Percentiles rank a stretch among this genome's conserved stretches.
Conservation (phyloP, 202 grass and related monocot genomes). For the Dendrocalamus latiflorus region DNA sequence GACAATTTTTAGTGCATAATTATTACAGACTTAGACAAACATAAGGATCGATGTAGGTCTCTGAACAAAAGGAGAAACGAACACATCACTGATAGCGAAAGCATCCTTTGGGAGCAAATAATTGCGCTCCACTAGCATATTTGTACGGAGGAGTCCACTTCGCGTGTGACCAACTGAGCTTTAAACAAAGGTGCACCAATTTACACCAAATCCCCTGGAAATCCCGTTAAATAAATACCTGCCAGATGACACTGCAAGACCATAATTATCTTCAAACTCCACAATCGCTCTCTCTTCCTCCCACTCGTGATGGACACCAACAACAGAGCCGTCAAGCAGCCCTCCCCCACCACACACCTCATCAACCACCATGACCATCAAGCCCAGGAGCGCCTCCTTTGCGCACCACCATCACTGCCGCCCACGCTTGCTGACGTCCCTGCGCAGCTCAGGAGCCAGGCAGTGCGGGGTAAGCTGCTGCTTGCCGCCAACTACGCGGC, state of each 20-base stretch:
- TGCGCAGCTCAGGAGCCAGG: background rate
- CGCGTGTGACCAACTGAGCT: background rate
- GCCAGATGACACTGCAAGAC: background rate
- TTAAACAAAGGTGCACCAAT: background rate
- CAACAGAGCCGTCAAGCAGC: constrained; percentile 6
- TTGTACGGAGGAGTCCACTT: background rate
- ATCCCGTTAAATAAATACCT: background rate
- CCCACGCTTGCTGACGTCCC: background rate
- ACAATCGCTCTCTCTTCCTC: background rate
- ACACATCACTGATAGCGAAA: constrained; percentile 1
- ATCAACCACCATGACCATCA: background rate
- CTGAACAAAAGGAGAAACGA: background rate
- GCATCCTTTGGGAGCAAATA: constrained; percentile 12
- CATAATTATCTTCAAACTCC: background rate
- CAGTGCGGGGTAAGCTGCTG: background rate
- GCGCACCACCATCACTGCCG: background rate
- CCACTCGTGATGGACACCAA: constrained; percentile 8
- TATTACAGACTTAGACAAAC: background rate
- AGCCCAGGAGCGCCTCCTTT: constrained; percentile 6
- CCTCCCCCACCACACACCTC: constrained; percentile 8
- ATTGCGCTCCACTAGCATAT: background rate
- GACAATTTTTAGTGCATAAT: background rate
- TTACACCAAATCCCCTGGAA: background rate
- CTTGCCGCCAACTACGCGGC: constrained; percentile 24
- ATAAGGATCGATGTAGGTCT: background rate